Evolutionary conservation across 306 rosid genomes (phyloP), one percentile per base, ranked within the genome.

Genomic region (Hylodesmum podocarpum): DNA sequence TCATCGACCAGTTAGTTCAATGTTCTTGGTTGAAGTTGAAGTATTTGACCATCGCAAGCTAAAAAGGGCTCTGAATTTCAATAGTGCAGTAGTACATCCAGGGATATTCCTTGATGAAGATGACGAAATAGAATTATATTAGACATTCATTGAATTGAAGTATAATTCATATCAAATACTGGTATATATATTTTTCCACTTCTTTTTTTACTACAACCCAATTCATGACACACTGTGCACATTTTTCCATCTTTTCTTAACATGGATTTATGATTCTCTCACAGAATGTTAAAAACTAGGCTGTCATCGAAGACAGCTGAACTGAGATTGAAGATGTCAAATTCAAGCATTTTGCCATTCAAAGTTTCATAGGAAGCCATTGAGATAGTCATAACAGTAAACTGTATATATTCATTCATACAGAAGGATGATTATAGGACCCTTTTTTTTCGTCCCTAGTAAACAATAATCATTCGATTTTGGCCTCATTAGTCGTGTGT

Each of bases 1-100:
- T 88, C 99, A 95, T 78, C 72, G 96, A 22, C 97, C 99, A 0
- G 94, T 92, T 41, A 86, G 96, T 43, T 95, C 99, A 15, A 57
- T 73, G 8, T 95, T 95, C 80, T 59, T 55, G 46, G 87, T 89
- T 71, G 94, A 91, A 80, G 97, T 95, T 37, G 99, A 95, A 88
- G 93, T 95, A 41, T 86, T 95, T 33, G 88, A 92, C 65, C 96
- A 91, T 19, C 82, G 92, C 53, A 95, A 95, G 84, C 83, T 92
- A 39, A 84, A 91, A 36, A 87, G 87, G 80, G 98, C 97, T 46
- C 80, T 92, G 63, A 88, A 88, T 78, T 65, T 82, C 84, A 90
- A 86, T 40, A 80, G 57, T 40, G 89, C 93, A 31, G 91, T 81
- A 5, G 83, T 92, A 22, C 96, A 90, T 51, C 96, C 97, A 5